Conservation (phyloP, 73 alveolate genomes). For the Diophrys sp. region DNA sequence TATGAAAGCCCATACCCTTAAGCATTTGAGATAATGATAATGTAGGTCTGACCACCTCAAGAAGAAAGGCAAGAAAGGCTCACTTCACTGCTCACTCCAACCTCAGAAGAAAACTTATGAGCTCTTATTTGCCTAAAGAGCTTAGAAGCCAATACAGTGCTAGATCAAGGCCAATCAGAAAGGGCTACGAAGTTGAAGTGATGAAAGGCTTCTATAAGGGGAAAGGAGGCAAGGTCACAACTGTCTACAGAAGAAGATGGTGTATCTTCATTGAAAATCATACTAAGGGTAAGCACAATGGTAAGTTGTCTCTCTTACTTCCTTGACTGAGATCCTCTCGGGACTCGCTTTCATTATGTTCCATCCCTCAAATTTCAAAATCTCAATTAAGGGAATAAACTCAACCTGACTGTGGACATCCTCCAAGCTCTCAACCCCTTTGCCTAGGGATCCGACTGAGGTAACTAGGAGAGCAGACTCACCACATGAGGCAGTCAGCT, state of each 20-base stretch:
- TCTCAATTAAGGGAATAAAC: no score
- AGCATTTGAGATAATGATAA: no score
- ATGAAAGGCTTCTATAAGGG: slow-evolving; percentile 74
- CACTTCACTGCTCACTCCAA: slow-evolving; percentile 91
- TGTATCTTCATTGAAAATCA: slow-evolving; percentile 86
- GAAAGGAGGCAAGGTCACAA: slow-evolving; percentile 89
- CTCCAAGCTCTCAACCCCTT: no score
- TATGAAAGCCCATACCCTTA: no score
- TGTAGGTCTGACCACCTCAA: slow-evolving; percentile 67
- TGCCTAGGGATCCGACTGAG: no score
- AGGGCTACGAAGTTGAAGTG: slow-evolving; percentile 73
- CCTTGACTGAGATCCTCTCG: no score
- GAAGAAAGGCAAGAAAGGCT: slow-evolving; percentile 90
- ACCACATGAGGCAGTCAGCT: no score
- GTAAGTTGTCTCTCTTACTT: slow-evolving; percentile 24
- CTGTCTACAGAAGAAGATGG: slow-evolving; percentile 95
- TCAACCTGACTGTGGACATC: no score
- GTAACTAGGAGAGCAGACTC: no score
- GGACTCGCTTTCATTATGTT: no score
- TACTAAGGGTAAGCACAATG: slow-evolving; percentile 84
- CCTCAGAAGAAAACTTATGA: slow-evolving; percentile 86
- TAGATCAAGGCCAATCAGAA: slow-evolving; percentile 93
- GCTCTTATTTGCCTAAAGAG: slow-evolving; percentile 79
- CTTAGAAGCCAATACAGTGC: slow-evolving; percentile 81
- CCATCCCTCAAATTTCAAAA: no score